These are phyloP conservation scores for Pyricularia grisea DNA, from an alignment of 2,329 filamentous ascomycete genomes.

Conservation along the genomic window DNA sequence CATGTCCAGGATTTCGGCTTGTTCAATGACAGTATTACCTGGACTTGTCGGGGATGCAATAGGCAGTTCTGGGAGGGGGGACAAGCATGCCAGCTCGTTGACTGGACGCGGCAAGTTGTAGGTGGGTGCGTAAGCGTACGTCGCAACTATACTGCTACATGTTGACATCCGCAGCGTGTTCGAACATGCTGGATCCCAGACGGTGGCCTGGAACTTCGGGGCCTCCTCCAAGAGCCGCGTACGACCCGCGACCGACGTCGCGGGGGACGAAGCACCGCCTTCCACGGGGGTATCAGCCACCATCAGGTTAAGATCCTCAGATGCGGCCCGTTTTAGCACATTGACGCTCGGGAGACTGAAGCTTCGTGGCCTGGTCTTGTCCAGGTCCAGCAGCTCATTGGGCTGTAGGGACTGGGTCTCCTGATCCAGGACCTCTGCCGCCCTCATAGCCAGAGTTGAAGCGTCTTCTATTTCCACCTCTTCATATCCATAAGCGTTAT, in stretches of 20 bases:
- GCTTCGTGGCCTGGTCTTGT: conserved; percentile 31
- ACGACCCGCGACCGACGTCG: neutral
- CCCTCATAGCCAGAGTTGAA: conserved; percentile 45
- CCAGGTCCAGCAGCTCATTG: conserved; percentile 37
- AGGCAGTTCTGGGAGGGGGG: neutral
- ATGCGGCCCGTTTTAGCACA: neutral
- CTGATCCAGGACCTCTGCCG: conserved; percentile 47
- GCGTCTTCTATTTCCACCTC: conserved; percentile 30
- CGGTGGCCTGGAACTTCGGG: neutral
- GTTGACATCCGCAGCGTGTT: neutral
- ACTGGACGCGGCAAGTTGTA: neutral
- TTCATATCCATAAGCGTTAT: conserved; percentile 6
- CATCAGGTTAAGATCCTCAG: neutral
- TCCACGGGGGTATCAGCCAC: neutral
- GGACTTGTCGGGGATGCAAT: neutral
- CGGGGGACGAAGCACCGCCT: neutral
- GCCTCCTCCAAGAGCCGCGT: neutral
- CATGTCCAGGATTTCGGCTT: neutral
- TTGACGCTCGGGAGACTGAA: conserved; percentile 33
- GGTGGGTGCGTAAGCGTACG: neutral
- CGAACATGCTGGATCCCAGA: neutral
- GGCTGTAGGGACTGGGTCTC: conserved; percentile 46
- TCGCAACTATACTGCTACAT: neutral
- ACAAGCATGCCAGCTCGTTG: neutral
- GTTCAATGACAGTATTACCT: conserved; percentile 1